Base-by-base conservation (phyloP, 768 basidiomycete species). In the Suillus spraguei region DNA sequence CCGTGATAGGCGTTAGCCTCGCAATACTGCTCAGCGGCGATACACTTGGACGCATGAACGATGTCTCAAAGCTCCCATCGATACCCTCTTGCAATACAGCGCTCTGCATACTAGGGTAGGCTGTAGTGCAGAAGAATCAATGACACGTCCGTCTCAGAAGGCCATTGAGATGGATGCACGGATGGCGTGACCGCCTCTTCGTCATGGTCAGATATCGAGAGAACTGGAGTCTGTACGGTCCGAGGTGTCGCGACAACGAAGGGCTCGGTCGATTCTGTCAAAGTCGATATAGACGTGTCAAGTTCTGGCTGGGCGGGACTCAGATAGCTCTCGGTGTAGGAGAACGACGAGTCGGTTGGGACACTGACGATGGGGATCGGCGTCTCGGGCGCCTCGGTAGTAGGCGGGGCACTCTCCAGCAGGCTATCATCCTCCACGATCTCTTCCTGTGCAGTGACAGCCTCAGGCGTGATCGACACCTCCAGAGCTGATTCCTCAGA, bases 51-150 rank as follows among this genome's bases (percentile, higher is more conserved):
- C 88, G 79, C 70, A 92, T 77, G 71, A 89, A 81, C 0, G 91
- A 92, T 0, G 91, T 91, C 63, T 93, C 92, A 63, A 87, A 88
- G 0, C 90, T 92, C 0, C 69, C 76, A 66, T 93, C 92, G 10
- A 68, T 71, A 5, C 81, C 83, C 50, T 94, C 91, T 1, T 83
- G 85, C 50, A 92, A 71, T 0, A 78, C 76, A 6, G 76, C 66
- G 6, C 81, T 80, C 53, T 76, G 81, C 4, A 85, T 78, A 24
- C 89, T 88, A 20, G 89, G 2, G 92, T 92, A 1, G 91, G 87
- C 6, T 78, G 79, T 28, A 94, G 78, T n/a, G 90, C 77, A 1
- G 90, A 90, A 0, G 92, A 92, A 24, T 93, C 91, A 65, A 94
- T 0, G 92, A 89, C 11, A 80, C 70, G 60, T 91, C 86, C 0